Evolutionary conservation across 148 eudicot genomes (phyloP).

Genomic region (Selenicereus undatus): DNA sequence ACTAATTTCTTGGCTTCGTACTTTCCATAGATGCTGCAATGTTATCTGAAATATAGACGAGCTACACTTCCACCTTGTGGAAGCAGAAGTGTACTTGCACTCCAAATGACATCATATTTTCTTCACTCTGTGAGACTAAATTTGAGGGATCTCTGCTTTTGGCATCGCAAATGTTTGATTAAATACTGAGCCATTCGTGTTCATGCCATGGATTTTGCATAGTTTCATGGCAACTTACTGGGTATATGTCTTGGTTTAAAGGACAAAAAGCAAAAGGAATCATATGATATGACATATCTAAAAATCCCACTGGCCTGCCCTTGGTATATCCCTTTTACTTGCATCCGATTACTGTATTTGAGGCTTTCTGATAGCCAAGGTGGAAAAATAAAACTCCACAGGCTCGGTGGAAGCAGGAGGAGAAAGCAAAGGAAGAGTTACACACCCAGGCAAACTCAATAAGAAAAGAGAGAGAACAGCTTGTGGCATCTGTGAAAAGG

Average conservation of each 20-base stretch:
- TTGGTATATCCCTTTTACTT: background rate
- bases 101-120: background rate
- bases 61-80: background rate
- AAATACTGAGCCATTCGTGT: background rate
- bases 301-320: no score
- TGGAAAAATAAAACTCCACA: constrained; percentile 30
- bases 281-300: background rate
- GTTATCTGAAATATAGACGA: background rate
- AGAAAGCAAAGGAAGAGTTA: constrained; percentile 59
- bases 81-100: no score
- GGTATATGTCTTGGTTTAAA: background rate
- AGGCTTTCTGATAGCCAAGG: constrained; percentile 17
- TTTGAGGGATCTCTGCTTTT: background rate
- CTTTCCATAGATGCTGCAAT: background rate
- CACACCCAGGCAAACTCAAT: constrained; percentile 44
- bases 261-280: background rate
- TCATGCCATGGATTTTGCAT: background rate
- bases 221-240: background rate
- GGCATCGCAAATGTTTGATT: background rate
- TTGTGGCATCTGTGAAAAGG: constrained; percentile 53
- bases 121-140: background rate
- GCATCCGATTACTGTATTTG: background rate
- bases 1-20: background rate
- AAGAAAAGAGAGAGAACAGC: constrained; percentile 66
- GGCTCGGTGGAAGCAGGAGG: constrained; percentile 76